Evolutionary conservation across 768 basidiomycete genomes (phyloP).

Genomic region (Suillus placidus): DNA sequence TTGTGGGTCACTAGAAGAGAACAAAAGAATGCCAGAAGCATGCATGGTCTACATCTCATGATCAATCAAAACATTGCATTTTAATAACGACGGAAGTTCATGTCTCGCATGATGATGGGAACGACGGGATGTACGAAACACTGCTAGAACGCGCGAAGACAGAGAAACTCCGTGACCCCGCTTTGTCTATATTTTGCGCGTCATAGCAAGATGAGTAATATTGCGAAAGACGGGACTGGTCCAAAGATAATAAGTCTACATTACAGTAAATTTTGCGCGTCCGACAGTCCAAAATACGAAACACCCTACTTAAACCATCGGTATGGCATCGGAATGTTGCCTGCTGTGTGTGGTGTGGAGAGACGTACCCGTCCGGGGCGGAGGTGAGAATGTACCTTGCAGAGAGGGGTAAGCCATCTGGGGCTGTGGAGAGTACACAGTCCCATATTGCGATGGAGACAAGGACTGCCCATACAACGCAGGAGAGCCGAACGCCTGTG

Average conservation of each 20-base stretch:
- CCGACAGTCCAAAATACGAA: not conserved
- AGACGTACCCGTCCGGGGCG: constrained; percentile 13
- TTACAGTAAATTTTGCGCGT: not conserved
- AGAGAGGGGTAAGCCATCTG: constrained; percentile 7
- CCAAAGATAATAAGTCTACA: not conserved
- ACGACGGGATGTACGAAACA: not conserved
- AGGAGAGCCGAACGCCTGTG: constrained; percentile 3
- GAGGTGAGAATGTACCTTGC: constrained; percentile 11
- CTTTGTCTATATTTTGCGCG: not conserved
- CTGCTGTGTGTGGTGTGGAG: constrained; percentile 13
- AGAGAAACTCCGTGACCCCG: not conserved
- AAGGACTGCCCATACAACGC: constrained; percentile 10
- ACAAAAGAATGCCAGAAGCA: not conserved
- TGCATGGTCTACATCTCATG: not conserved
- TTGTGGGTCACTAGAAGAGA: not conserved
- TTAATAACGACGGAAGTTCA: not conserved
- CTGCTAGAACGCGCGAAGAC: not conserved
- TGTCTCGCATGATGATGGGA: not conserved
- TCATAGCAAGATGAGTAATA: not conserved
- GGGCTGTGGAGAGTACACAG: not conserved
- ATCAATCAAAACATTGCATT: not conserved
- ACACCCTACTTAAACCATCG: constrained; percentile 20
- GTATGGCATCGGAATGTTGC: constrained; percentile 18
- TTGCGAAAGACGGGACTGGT: not conserved
- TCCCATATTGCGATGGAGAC: not conserved